Percentiles rank a stretch among this genome's conserved stretches.
phyloP scores from a whole-genome alignment of 2,329 filamentous ascomycete genomes.

The Rhytidhysteron rufulum region DNA sequence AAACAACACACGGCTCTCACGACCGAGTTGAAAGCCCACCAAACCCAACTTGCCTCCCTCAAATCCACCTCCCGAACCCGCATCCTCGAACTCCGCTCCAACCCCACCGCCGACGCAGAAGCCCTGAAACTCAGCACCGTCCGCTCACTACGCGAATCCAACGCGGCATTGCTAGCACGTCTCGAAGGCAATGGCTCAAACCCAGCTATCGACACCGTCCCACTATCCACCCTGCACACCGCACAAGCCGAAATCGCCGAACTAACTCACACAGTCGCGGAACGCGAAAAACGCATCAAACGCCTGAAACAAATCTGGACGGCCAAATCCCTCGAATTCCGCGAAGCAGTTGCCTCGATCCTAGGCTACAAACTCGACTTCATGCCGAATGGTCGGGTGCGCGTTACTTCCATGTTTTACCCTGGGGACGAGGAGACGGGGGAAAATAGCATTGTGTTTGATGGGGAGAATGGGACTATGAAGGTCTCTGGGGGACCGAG shows the following conservation, averaged over 20 bases:
- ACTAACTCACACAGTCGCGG: conserved; percentile 46
- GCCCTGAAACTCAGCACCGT: conserved; percentile 80
- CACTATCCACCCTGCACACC: conserved; percentile 70
- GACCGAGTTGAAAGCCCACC: conserved; percentile 68
- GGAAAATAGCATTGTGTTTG: conserved; percentile 68
- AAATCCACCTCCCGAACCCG: conserved; percentile 71
- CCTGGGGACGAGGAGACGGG: conserved; percentile 59
- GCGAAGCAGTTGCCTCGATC: conserved; percentile 87
- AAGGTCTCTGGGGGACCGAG: conserved; percentile 90
- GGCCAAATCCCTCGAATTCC: conserved; percentile 88
- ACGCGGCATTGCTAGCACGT: conserved; percentile 73
- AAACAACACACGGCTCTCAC: conserved; percentile 68
- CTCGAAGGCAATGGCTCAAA: conserved; percentile 49
- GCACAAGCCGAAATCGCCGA: conserved; percentile 72
- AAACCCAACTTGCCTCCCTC: conserved; percentile 67
- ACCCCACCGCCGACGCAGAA: conserved; percentile 83
- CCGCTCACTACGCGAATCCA: conserved; percentile 73
- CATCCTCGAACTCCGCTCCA: conserved; percentile 81
- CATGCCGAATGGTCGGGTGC: conserved; percentile 93
- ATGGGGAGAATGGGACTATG: conserved; percentile 94
- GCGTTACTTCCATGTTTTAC: conserved; percentile 82
- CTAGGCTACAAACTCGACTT: conserved; percentile 95
- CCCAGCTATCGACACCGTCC: conserved; percentile 56
- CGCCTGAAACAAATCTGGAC: conserved; percentile 92
- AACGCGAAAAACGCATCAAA: conserved; percentile 73